A percentile compares a stretch with the other conserved stretches of the same genome.
Conservation (phyloP, 1,284 basidiomycete genomes). For the Kalmanozyma brasiliensis region DNA sequence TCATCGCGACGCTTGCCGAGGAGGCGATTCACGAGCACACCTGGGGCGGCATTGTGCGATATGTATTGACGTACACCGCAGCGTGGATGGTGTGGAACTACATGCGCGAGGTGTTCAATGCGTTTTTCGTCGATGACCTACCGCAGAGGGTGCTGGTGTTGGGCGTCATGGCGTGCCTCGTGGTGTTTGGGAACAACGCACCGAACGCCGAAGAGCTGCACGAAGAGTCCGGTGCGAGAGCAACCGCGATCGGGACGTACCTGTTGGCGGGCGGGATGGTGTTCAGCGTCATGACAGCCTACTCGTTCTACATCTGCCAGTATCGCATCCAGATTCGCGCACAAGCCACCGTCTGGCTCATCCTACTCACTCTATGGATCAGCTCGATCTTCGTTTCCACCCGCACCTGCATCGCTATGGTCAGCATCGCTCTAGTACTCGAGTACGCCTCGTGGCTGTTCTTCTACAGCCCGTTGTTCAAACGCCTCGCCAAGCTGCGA, state of each 20-base stretch:
- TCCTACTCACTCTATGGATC: conserved; percentile 46
- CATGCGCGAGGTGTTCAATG: conserved; percentile 58
- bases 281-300: conserved; percentile 35
- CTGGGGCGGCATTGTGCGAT: conserved; percentile 51
- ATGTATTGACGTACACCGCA: conserved; percentile 54
- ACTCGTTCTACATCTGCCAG: conserved; percentile 58
- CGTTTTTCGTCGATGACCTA: conserved; percentile 59
- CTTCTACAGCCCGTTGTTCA: conserved; percentile 55
- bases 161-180: conserved; percentile 55
- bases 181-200: conserved; percentile 61
- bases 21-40: conserved; percentile 53
- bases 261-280: conserved; percentile 47
- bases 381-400: conserved; percentile 53
- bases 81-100: conserved; percentile 60
- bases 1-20: conserved; percentile 56
- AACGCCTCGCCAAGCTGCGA: conserved; percentile 41
- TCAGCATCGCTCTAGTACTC: conserved; percentile 42
- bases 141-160: conserved; percentile 53
- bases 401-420: conserved; percentile 48
- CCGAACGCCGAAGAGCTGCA: conserved; percentile 28
- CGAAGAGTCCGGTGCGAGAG: conserved; percentile 44
- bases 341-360: conserved; percentile 36
- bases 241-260: conserved; percentile 52
- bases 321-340: conserved; percentile 57
- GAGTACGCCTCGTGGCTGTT: conserved; percentile 54